Evolutionary conservation across 257 asterid species (phyloP).

Genomic region (Solanum lycopersicoides): DNA sequence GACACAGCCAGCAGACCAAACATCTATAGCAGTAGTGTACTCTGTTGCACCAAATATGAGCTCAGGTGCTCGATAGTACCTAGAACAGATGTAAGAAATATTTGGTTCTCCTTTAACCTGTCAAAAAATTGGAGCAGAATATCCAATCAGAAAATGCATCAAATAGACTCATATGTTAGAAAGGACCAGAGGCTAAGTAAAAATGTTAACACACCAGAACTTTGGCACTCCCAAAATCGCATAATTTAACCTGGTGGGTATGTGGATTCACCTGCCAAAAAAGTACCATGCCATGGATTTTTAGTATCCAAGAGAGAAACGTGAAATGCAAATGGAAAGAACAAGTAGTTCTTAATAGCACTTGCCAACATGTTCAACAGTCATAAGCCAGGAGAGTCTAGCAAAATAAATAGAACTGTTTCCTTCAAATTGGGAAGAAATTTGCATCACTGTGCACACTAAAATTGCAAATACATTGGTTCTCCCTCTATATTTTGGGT

Average conservation of each 20-base stretch:
- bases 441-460: not conserved
- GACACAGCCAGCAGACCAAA: conserved; percentile 55
- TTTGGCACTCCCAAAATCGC: conserved; percentile 50
- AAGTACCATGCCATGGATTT: not conserved
- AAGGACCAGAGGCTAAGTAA: not conserved
- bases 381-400: not conserved
- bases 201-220: conserved; percentile 25
- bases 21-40: conserved; percentile 40
- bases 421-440: not conserved
- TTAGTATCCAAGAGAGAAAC: not conserved
- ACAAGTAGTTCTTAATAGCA: not conserved
- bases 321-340: not conserved
- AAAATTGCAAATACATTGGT: not conserved
- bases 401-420: not conserved
- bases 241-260: conserved; percentile 53
- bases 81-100: conserved; percentile 47
- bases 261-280: conserved; percentile 54
- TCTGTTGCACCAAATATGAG: conserved; percentile 53
- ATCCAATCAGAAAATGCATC: not conserved
- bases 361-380: not conserved
- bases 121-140: not conserved
- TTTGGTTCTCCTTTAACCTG: conserved; percentile 55
- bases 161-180: not conserved
- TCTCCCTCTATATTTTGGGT: not conserved
- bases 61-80: conserved; percentile 57